Evolutionary conservation across 2,329 filamentous ascomycete genomes (phyloP).

Genomic region (Cadophora sp.): DNA sequence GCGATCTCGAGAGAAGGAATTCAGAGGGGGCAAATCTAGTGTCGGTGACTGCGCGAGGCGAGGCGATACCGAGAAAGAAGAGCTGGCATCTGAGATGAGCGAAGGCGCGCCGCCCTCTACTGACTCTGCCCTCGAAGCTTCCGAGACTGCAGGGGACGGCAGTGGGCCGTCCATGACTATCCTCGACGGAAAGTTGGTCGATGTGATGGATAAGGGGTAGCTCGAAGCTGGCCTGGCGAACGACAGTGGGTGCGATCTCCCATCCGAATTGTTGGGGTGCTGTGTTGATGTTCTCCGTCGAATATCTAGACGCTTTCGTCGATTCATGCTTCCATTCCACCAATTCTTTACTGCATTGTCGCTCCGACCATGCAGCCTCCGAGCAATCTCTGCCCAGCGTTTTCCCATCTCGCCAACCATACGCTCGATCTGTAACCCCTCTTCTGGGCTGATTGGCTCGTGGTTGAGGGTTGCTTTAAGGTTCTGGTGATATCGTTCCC

Average conservation of each 20-base stretch:
- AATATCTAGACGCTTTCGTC: conserved; percentile 56
- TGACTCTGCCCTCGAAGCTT: conserved; percentile 62
- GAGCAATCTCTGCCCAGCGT: conserved; percentile 92
- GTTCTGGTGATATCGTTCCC: conserved; percentile 94
- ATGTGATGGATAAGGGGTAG: conserved; percentile 20
- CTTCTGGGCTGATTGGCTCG: conserved; percentile 73
- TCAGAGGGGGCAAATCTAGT: conserved; percentile 43
- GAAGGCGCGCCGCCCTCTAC: conserved; percentile 68
- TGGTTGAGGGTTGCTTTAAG: conserved; percentile 79
- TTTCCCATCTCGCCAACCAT: conserved; percentile 82
- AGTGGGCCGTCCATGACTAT: conserved; percentile 60
- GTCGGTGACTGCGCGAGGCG: conserved; percentile 40
- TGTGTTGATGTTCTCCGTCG: conserved; percentile 40
- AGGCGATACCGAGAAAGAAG: conserved; percentile 67
- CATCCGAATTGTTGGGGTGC: conserved; percentile 38
- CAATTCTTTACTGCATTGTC: conserved; percentile 98
- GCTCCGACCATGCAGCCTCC: conserved; percentile 80
- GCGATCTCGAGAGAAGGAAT: conserved; percentile 28
- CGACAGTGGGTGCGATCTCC: conserved; percentile 43
- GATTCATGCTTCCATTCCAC: conserved; percentile 95
- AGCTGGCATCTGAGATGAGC: conserved; percentile 72
- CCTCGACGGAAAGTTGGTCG: conserved; percentile 43
- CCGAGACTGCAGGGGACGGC: conserved; percentile 69
- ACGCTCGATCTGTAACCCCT: conserved; percentile 76
- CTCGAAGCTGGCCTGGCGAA: conserved; percentile 36